Percentiles rank a stretch among this genome's conserved stretches.
phyloP scores from a whole-genome alignment of 2,329 filamentous ascomycete species.

The Tolypocladium endophyticum region DNA sequence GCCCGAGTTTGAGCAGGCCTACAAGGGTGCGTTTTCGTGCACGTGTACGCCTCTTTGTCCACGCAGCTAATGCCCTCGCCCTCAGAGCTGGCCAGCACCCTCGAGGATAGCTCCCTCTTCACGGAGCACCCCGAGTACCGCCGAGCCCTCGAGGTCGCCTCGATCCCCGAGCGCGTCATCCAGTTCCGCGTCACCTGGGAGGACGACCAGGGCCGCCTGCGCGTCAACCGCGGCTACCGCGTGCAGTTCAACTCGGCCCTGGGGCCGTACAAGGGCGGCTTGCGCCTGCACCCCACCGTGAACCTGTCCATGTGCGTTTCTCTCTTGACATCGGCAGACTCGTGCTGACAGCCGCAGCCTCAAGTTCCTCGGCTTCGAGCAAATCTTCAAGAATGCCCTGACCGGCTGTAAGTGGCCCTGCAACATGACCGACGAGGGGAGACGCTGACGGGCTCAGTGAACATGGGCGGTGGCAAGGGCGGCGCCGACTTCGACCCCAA shows the following conservation, averaged over 20 bases:
- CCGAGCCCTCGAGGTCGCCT: slow-evolving; percentile 76
- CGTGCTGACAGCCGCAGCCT: slow-evolving; percentile 33
- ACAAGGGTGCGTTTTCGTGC: slow-evolving; percentile 58
- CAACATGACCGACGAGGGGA: neutral
- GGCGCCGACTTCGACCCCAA: slow-evolving; percentile 98
- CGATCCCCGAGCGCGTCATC: slow-evolving; percentile 88
- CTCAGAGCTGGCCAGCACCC: slow-evolving; percentile 83
- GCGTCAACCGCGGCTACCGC: slow-evolving; percentile 91
- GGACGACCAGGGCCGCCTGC: slow-evolving; percentile 77
- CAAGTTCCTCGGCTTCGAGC: slow-evolving; percentile 98
- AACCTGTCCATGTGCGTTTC: slow-evolving; percentile 52
- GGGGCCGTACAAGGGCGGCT: slow-evolving; percentile 95
- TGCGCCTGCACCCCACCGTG: slow-evolving; percentile 86
- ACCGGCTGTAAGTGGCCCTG: slow-evolving; percentile 63
- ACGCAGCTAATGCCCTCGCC: slow-evolving; percentile 4
- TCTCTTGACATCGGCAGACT: no score
- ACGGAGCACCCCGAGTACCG: slow-evolving; percentile 89
- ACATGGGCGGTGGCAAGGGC: slow-evolving; percentile 94
- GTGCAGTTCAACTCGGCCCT: slow-evolving; percentile 98
- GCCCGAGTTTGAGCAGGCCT: slow-evolving; percentile 98
- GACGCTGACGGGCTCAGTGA: slow-evolving; percentile 20
- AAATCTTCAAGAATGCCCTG: slow-evolving; percentile 99
- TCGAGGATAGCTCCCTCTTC: slow-evolving; percentile 90
- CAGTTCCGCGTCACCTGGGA: slow-evolving; percentile 98
- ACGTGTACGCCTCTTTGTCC: neutral